phyloP scores from a whole-genome alignment of 2,329 filamentous ascomycete species.

The Nigrospora osmanthi region DNA sequence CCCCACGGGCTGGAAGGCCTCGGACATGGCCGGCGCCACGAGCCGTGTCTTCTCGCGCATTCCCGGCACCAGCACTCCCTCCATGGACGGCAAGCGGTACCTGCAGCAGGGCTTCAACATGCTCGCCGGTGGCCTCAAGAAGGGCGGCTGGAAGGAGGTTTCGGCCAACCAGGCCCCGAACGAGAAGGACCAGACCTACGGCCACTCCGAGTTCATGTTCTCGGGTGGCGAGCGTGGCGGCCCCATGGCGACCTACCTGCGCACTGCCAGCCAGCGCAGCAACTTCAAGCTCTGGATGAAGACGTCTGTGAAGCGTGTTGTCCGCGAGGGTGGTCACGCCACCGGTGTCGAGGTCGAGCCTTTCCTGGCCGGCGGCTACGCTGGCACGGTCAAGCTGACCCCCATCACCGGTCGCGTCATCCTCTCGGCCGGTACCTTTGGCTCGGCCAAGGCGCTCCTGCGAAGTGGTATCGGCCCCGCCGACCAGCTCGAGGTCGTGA shows the following conservation, averaged over 20 bases:
- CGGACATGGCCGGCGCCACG: slow-evolving; percentile 52
- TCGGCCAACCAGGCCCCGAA: slow-evolving; percentile 50
- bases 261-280: slow-evolving; percentile 45
- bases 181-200: slow-evolving; percentile 57
- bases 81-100: slow-evolving; percentile 57
- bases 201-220: slow-evolving; percentile 60
- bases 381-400: slow-evolving; percentile 53
- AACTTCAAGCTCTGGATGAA: slow-evolving; percentile 65
- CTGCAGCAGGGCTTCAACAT: slow-evolving; percentile 57
- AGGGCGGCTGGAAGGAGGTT: slow-evolving; percentile 54
- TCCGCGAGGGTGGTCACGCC: slow-evolving; percentile 52
- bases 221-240: slow-evolving; percentile 57
- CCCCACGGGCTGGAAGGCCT: slow-evolving; percentile 60
- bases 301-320: slow-evolving; percentile 57
- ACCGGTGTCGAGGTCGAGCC: slow-evolving; percentile 62
- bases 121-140: slow-evolving; percentile 49
- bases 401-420: slow-evolving; percentile 56
- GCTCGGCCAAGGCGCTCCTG: slow-evolving; percentile 61
- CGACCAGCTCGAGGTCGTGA: slow-evolving; percentile 49
- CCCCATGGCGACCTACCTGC: slow-evolving; percentile 63
- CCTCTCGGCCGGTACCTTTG: slow-evolving; percentile 61
- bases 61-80: slow-evolving; percentile 58
- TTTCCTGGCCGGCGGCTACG: slow-evolving; percentile 41
- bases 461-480: slow-evolving; percentile 61
- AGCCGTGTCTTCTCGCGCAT: slow-evolving; percentile 58